A percentile compares a stretch with the other conserved stretches of the same genome.
Conservation (phyloP, 148 eudicot species). For the Nyssa sinensis region DNA sequence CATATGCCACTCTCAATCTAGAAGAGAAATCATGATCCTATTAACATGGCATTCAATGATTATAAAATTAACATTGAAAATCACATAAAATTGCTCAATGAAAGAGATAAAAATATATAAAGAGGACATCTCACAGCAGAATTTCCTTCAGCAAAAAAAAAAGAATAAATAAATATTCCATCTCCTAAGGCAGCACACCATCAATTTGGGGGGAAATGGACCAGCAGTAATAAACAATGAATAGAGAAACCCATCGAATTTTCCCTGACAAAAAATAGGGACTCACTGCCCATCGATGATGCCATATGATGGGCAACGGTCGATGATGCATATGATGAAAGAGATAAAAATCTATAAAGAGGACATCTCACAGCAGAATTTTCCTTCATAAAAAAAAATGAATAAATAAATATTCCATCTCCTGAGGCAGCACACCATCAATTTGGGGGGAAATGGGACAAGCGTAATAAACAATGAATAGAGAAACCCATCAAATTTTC, state of each 20-base stretch:
- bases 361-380: neutral
- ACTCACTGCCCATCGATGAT: neutral
- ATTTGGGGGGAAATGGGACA: neutral
- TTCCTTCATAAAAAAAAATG: no score
- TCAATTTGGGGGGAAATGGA: neutral
- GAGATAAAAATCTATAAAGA: neutral
- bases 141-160: no score
- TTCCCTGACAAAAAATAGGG: conserved; percentile 2
- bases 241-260: neutral
- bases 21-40: neutral
- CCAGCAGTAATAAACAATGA: neutral
- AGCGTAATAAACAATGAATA: neutral
- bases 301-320: no score
- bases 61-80: no score
- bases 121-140: neutral
- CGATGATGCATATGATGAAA: no score
- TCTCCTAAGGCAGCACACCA: neutral
- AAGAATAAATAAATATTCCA: no score
- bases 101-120: neutral
- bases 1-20: neutral
- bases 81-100: neutral
- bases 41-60: neutral
- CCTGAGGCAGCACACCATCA: neutral
- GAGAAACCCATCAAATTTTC: neutral
- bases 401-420: conserved; percentile 3